These are phyloP conservation scores for Karstenula rhodostoma DNA, from an alignment of 2,329 filamentous ascomycete species.

Conservation along the genomic window DNA sequence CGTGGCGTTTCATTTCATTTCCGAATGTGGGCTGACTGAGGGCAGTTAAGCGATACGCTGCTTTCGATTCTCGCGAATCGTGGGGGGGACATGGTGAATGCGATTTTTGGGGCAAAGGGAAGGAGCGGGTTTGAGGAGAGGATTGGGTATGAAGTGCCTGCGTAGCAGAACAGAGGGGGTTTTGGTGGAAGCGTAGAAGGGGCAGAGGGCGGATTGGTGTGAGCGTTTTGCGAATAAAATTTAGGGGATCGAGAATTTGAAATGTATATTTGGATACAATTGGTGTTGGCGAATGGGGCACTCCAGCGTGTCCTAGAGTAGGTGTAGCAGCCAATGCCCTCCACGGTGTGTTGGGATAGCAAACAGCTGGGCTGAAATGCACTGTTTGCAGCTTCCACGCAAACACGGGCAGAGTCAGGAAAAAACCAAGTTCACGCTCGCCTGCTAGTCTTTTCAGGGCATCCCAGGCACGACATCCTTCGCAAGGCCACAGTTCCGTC, in stretches of 20 bases:
- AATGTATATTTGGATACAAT: background rate
- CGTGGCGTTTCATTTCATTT: constrained; percentile 10
- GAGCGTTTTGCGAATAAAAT: background rate
- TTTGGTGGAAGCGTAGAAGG: no score
- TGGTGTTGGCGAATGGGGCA: no score
- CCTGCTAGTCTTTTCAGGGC: background rate
- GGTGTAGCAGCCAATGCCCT: background rate
- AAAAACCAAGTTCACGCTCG: background rate
- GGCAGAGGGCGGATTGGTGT: background rate
- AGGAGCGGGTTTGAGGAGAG: constrained; percentile 31
- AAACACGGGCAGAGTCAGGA: background rate
- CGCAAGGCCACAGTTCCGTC: background rate
- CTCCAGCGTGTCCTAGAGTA: no score
- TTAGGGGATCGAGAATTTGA: background rate
- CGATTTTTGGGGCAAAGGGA: constrained; percentile 67
- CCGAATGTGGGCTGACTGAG: constrained; percentile 24
- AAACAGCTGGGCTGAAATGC: background rate
- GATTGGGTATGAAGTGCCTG: constrained; percentile 32
- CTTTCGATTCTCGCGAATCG: constrained; percentile 79
- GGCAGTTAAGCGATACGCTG: constrained; percentile 78
- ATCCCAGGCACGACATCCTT: background rate
- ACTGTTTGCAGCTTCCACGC: background rate
- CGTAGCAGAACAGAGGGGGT: background rate
- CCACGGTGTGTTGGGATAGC: background rate
- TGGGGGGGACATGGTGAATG: constrained; percentile 79